Conservation (phyloP, 192 early-diverging fungal genomes). For the Dissophora ornata region DNA sequence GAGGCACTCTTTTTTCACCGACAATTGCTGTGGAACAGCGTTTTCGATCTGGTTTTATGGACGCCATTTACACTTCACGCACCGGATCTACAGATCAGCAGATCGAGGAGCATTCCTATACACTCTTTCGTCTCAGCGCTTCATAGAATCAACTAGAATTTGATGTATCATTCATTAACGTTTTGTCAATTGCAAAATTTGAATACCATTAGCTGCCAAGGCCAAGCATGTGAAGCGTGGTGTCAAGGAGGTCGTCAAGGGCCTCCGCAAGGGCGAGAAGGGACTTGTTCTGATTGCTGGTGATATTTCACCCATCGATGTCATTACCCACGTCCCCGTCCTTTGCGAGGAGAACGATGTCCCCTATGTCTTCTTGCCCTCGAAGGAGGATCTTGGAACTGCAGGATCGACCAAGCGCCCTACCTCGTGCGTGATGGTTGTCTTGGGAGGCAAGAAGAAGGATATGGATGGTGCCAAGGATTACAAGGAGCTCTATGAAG, state of each 20-base stretch:
- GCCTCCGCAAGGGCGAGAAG: slow-evolving; percentile 94
- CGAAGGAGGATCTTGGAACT: slow-evolving; percentile 94
- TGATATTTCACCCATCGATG: slow-evolving; percentile 97
- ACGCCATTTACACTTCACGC: no score
- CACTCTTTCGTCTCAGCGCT: no score
- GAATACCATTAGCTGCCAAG: slow-evolving; percentile 88
- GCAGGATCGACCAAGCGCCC: slow-evolving; percentile 96
- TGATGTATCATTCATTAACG: no score
- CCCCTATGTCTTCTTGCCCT: slow-evolving; percentile 95
- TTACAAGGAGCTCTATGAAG: slow-evolving; percentile 90
- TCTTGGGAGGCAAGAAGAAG: slow-evolving; percentile 80
- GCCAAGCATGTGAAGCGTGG: slow-evolving; percentile 92
- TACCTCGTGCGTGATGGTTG: slow-evolving; percentile 91
- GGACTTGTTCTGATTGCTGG: slow-evolving; percentile 95
- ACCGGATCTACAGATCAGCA: no score
- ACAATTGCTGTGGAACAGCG: no score
- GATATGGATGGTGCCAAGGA: slow-evolving; percentile 76
- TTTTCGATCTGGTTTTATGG: no score
- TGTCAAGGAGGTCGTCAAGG: slow-evolving; percentile 98
- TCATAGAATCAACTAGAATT: no score
- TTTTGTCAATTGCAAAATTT: no score
- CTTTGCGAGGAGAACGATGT: slow-evolving; percentile 96
- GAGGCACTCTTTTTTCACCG: no score
- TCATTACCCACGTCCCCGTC: slow-evolving; percentile 97
- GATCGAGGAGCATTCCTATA: no score